These are phyloP conservation scores for Trichocladium antarcticum DNA, from an alignment of 495 filamentous ascomycete species.

Conservation along the genomic window DNA sequence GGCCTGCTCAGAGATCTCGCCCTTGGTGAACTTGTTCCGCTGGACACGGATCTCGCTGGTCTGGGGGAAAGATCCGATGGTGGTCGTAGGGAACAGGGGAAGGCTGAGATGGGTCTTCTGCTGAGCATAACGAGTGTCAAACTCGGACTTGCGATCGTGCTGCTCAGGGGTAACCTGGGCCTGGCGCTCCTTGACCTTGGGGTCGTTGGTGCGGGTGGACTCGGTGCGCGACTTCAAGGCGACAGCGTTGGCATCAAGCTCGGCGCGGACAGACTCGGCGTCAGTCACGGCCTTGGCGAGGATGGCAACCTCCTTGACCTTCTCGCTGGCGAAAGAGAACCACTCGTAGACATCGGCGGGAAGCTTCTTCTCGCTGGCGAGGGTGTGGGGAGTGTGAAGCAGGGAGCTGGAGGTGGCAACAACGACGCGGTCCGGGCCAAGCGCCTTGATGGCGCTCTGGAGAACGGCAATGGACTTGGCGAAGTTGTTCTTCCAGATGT, in stretches of 20 bases:
- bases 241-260: constrained; percentile 90
- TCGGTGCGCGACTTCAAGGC: constrained; percentile 77
- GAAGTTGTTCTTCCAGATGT: constrained; percentile 99
- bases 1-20: constrained; percentile 78
- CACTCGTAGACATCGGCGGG: constrained; percentile 84
- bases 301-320: constrained; percentile 77
- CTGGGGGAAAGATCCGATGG: constrained; percentile 98
- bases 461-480: constrained; percentile 78
- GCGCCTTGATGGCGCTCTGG: constrained; percentile 79
- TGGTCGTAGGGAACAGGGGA: constrained; percentile 95
- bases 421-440: constrained; percentile 91
- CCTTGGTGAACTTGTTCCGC: constrained; percentile 96
- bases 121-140: constrained; percentile 67
- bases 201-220: constrained; percentile 91
- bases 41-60: constrained; percentile 94
- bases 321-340: constrained; percentile 98
- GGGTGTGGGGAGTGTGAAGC: constrained; percentile 94
- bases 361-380: constrained; percentile 94
- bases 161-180: constrained; percentile 65
- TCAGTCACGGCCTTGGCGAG: constrained; percentile 95
- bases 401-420: constrained; percentile 94
- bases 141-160: constrained; percentile 87
- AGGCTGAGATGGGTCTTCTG: constrained; percentile 84
- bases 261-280: constrained; percentile 67
- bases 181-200: constrained; percentile 90